Evolutionary conservation across 768 basidiomycete species (phyloP), one percentile per base, ranked within the genome.

Genomic region (Lyophyllum decastes): DNA sequence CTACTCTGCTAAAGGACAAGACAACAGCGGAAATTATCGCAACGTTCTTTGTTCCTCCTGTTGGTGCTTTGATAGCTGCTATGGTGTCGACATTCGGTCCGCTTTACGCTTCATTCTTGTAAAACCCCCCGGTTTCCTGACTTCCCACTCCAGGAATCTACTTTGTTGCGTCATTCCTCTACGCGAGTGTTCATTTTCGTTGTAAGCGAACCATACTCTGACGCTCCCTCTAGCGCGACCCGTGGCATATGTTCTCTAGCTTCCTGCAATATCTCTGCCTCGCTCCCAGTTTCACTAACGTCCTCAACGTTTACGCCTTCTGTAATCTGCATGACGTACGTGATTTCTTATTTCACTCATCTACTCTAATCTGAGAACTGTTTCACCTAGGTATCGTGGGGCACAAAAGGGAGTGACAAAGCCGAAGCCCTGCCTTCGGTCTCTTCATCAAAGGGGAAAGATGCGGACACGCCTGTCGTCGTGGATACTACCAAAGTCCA

Each of bases 161-260:
- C 77, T 79, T 94, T 62, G 67, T 88, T 22, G 84, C 93, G 2
- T 95, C 92, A 0, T 82, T 94, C 73, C 85, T 94, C 66, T 95
- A 92, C 65, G 91, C 93, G 61, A 76, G 91, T 78, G 3, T 51
- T 22, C 1, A 2, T 21, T 4, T 55, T 25, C 8, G 52, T 22
- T 59, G 14, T 26, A 21, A 45, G 25, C 17, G 4, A 21, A 25
- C 9, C 25, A 55, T 0, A 24, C 30, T 24, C 41, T 63, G 33
- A 58, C 46, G 26, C 4, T 26, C 3, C 7, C 24, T 49, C 19
- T 59, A 94, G 90, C 87, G 92, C 60, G 95, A 98, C 73, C 95
- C 95, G 4, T 98, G 95, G 95, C 95, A 98, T 73, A 90, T 98
- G 87, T 88, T 95, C 73, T 92, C 92, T 24, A 94, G 92, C 64